Evolutionary conservation across 2,329 filamentous ascomycete species (phyloP).

Genomic region (Claviceps pazoutovae): DNA sequence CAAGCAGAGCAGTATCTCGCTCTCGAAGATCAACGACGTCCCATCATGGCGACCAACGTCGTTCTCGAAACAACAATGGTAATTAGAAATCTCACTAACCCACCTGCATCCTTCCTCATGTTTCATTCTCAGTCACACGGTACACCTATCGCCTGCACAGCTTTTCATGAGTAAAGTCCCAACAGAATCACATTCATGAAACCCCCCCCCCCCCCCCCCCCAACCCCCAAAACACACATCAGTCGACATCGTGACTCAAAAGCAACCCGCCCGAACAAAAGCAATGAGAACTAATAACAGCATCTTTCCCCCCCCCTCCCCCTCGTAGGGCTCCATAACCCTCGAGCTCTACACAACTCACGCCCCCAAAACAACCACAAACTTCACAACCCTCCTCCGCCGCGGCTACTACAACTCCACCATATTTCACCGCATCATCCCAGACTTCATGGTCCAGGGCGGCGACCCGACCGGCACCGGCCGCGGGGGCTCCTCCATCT

Average conservation of each 20-base stretch:
- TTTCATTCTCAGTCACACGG: background rate
- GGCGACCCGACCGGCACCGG: slow-evolving; percentile 92
- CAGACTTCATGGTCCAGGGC: slow-evolving; percentile 91
- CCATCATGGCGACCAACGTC: slow-evolving; percentile 60
- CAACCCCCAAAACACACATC: too few species aligned
- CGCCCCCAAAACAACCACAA: slow-evolving; percentile 77
- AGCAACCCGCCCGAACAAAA: background rate
- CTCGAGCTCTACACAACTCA: slow-evolving; percentile 84
- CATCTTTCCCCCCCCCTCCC: background rate
- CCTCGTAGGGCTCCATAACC: slow-evolving; percentile 57
- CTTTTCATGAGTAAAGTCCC: too few species aligned
- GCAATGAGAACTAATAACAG: too few species aligned
- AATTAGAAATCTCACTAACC: slow-evolving; percentile 11
- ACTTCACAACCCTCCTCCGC: slow-evolving; percentile 68
- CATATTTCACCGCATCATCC: slow-evolving; percentile 88
- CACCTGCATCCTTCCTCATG: background rate
- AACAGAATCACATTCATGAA: too few species aligned
- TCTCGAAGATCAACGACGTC: background rate
- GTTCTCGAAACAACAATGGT: slow-evolving; percentile 79
- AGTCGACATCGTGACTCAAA: background rate
- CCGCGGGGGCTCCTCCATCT: slow-evolving; percentile 77
- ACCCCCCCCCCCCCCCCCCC: too few species aligned
- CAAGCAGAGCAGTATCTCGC: too few species aligned
- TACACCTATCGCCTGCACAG: too few species aligned
- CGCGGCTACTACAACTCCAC: slow-evolving; percentile 80